Evolutionary conservation across 768 basidiomycete species (phyloP).

Genomic region (Suillus bovinus): DNA sequence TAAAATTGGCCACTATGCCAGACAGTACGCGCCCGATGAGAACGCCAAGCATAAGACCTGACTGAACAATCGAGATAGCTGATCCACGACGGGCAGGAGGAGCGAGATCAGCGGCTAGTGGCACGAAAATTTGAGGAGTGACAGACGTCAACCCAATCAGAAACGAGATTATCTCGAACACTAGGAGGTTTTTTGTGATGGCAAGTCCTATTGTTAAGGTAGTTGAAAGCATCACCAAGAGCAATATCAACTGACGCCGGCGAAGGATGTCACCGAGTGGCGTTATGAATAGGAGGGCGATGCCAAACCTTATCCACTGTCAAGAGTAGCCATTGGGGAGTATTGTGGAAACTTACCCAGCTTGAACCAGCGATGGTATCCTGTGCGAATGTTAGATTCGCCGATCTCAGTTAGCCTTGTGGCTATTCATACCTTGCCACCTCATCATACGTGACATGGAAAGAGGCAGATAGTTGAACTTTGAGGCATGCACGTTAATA

Average conservation of each 20-base stretch:
- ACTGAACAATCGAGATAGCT: no score
- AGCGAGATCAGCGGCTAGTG: slow-evolving; percentile 47
- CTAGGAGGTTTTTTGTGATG: slow-evolving; percentile 29
- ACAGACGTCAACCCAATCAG: slow-evolving; percentile 41
- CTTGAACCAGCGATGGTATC: slow-evolving; percentile 66
- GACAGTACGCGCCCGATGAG: no score
- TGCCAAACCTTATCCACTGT: slow-evolving; percentile 1
- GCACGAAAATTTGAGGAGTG: slow-evolving; percentile 40
- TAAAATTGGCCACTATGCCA: no score
- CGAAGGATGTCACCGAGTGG: slow-evolving; percentile 49
- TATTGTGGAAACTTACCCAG: slow-evolving; percentile 44
- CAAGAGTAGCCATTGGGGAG: neutral
- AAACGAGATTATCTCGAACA: slow-evolving; percentile 36
- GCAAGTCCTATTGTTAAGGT: slow-evolving; percentile 43
- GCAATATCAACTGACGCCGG: slow-evolving; percentile 41
- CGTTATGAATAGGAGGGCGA: slow-evolving; percentile 45
- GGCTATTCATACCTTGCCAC: no score
- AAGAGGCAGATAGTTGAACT: no score
- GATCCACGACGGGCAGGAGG: slow-evolving; percentile 27
- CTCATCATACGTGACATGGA: no score
- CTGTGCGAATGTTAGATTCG: no score
- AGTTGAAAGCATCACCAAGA: slow-evolving; percentile 32
- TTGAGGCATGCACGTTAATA: no score
- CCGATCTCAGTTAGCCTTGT: no score
- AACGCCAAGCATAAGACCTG: no score